phyloP scores from a whole-genome alignment of 805 yeast genomes.

The Pichia insulana region DNA sequence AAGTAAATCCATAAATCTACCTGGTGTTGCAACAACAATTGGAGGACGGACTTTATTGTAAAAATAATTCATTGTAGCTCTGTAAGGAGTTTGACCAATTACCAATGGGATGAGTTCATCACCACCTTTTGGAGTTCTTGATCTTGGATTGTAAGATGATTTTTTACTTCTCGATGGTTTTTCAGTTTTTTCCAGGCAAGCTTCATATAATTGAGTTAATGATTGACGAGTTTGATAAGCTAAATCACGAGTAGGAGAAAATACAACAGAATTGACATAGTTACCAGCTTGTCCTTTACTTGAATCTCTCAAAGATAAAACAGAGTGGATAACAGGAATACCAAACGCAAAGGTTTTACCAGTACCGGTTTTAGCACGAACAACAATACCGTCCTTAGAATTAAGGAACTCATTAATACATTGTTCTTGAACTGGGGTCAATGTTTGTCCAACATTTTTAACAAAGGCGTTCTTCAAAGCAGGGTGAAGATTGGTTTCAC shows the following conservation, averaged over 20 bases:
- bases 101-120: slow-evolving; percentile 35
- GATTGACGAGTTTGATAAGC: slow-evolving; percentile 76
- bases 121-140: slow-evolving; percentile 2
- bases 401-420: slow-evolving; percentile 48
- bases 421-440: slow-evolving; percentile 64
- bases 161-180: slow-evolving; percentile 13
- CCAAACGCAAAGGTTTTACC: slow-evolving; percentile 91
- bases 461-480: slow-evolving; percentile 26
- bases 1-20: slow-evolving; percentile 63
- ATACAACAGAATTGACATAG: slow-evolving; percentile 52
- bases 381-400: slow-evolving; percentile 58
- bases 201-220: slow-evolving; percentile 35
- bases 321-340: slow-evolving; percentile 63
- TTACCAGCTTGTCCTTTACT: slow-evolving; percentile 18
- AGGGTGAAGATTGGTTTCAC: slow-evolving; percentile 22
- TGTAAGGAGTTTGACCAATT: slow-evolving; percentile 28
- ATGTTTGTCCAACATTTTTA: slow-evolving; percentile 33
- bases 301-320: slow-evolving; percentile 21
- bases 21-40: slow-evolving; percentile 83
- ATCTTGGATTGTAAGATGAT: background rate
- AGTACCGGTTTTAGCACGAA: slow-evolving; percentile 91
- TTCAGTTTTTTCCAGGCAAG: slow-evolving; percentile 8
- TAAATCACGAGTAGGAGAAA: slow-evolving; percentile 87
- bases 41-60: slow-evolving; percentile 34
- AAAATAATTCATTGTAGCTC: slow-evolving; percentile 11